These are phyloP conservation scores for Fusarium nygamai DNA, from an alignment of 2,329 filamentous ascomycete genomes.

Conservation along the genomic window DNA sequence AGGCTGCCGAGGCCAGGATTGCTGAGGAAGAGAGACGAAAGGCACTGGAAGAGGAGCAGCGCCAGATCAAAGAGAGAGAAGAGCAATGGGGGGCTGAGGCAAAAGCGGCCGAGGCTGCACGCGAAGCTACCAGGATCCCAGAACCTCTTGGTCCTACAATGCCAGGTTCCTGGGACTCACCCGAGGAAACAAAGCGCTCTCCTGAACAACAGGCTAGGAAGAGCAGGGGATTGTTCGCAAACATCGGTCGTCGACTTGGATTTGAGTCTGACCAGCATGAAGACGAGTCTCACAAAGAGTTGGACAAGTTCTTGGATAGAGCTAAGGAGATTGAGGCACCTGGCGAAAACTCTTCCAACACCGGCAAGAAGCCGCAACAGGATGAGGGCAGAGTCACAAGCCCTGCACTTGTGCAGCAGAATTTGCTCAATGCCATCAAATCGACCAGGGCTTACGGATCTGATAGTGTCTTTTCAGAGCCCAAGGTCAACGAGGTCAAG, in stretches of 20 bases:
- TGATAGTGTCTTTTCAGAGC: conserved; percentile 75
- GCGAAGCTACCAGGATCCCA: conserved; percentile 54
- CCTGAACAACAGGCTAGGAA: conserved; percentile 50
- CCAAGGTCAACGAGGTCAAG: conserved; percentile 76
- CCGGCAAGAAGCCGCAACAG: conserved; percentile 39
- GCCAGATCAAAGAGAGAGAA: conserved; percentile 68
- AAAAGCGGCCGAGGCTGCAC: conserved; percentile 52
- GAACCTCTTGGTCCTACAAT: conserved; percentile 60
- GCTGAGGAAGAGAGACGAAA: conserved; percentile 84
- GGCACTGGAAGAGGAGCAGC: conserved; percentile 77
- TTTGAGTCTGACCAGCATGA: conserved; percentile 64
- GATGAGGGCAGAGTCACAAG: conserved; percentile 67
- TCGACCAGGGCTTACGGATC: conserved; percentile 82
- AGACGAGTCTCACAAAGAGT: conserved; percentile 54
- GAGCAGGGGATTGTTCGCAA: conserved; percentile 72
- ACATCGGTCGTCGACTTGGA: conserved; percentile 73
- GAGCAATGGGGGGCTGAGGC: conserved; percentile 53
- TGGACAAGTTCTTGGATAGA: conserved; percentile 55
- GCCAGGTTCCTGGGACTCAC: conserved; percentile 81
- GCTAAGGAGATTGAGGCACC: conserved; percentile 35
- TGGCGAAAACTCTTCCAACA: conserved; percentile 17
- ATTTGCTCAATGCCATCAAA: conserved; percentile 80
- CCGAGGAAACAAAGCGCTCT: conserved; percentile 57
- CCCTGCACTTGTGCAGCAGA: conserved; percentile 71
- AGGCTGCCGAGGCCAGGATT: conserved; percentile 86